A percentile compares a stretch with the other conserved stretches of the same genome.
Evolutionary conservation across 768 basidiomycete genomes (phyloP).

Genomic region (Mycena galericulata): DNA sequence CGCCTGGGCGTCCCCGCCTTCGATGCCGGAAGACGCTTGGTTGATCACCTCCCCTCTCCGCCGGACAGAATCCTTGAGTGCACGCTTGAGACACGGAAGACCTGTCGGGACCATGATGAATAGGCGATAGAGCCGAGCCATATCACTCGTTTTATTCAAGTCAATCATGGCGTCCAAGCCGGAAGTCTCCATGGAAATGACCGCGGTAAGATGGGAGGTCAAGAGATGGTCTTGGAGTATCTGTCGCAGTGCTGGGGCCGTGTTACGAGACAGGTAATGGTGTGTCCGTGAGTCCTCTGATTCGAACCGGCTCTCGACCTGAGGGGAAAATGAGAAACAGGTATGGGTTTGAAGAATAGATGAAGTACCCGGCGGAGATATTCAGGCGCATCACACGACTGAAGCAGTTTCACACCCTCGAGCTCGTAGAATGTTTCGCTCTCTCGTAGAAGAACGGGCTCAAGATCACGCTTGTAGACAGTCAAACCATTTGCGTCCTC

Average conservation of each 20-base stretch:
- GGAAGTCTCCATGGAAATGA: conserved; percentile 85
- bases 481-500: conserved; percentile 63
- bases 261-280: conserved; percentile 87
- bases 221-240: conserved; percentile 86
- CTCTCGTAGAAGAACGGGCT: conserved; percentile 82
- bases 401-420: conserved; percentile 79
- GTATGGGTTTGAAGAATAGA: neutral
- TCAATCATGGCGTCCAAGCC: conserved; percentile 93
- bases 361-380: conserved; percentile 81
- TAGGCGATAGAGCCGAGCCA: conserved; percentile 83
- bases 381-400: conserved; percentile 82
- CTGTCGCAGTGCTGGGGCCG: conserved; percentile 72
- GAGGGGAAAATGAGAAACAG: conserved; percentile 34
- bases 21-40: conserved; percentile 60
- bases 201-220: conserved; percentile 76
- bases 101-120: conserved; percentile 78
- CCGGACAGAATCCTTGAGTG: conserved; percentile 78
- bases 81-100: conserved; percentile 68
- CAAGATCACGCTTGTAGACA: conserved; percentile 87
- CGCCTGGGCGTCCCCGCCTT: conserved; percentile 51
- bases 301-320: conserved; percentile 86
- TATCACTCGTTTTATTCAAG: conserved; percentile 77
- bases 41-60: conserved; percentile 87
- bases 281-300: conserved; percentile 88
- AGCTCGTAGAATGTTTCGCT: conserved; percentile 83